Conservation (phyloP, 139 green algal genomes). For the Nannochloris sp. region DNA sequence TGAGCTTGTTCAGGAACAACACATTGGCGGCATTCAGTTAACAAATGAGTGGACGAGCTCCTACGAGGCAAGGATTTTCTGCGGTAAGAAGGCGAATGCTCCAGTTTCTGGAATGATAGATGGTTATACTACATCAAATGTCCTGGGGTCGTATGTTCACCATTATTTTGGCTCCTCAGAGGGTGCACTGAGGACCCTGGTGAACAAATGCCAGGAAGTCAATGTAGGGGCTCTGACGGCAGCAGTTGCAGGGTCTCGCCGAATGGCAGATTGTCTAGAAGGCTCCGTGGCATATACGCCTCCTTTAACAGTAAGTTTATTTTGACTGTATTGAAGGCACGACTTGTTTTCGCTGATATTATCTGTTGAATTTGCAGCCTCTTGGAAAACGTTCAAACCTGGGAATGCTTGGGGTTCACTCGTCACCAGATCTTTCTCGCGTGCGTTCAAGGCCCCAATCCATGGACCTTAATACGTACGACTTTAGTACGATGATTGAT, state of each 20-base stretch:
- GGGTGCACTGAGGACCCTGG: constrained; percentile 26
- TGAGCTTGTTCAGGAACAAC: constrained; percentile 61
- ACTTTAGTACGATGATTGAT: neutral
- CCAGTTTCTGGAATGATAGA: constrained; percentile 29
- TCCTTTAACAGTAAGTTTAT: constrained; percentile 2
- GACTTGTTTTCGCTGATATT: neutral
- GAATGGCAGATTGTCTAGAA: constrained; percentile 7
- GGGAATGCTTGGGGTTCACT: constrained; percentile 9
- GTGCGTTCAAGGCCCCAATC: neutral
- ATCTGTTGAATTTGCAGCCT: constrained; percentile 5
- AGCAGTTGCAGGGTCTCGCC: constrained; percentile 2
- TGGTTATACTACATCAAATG: constrained; percentile 57
- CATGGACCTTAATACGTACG: neutral
- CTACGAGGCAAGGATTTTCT: neutral
- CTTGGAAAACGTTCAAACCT: neutral
- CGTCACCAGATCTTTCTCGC: constrained; percentile 17
- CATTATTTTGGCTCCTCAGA: constrained; percentile 71
- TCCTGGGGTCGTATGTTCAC: constrained; percentile 79
- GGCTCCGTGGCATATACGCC: constrained; percentile 1
- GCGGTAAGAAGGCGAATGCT: neutral
- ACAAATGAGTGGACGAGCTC: neutral
- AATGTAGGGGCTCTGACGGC: constrained; percentile 31
- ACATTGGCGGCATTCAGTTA: constrained; percentile 16
- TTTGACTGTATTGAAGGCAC: neutral
- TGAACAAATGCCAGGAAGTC: constrained; percentile 44